phyloP scores from a whole-genome alignment of 73 alveolate genomes.

The Tetrahymena malaccensis region DNA sequence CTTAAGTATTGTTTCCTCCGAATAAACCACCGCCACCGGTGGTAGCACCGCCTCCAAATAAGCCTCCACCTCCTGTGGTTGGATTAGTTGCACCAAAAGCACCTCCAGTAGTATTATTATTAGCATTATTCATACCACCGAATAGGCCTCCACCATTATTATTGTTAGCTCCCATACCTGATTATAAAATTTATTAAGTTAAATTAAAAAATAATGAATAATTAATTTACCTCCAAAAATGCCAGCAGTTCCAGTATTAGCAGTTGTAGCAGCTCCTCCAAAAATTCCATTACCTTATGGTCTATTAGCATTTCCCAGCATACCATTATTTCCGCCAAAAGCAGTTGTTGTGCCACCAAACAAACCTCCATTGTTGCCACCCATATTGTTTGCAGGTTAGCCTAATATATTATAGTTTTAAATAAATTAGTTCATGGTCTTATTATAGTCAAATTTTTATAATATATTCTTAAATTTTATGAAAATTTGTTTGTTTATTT shows the following conservation, averaged over 20 bases:
- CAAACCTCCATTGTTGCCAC: not conserved
- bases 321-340: not conserved
- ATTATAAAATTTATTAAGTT: not conserved
- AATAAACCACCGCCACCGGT: not conserved
- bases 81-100: not conserved
- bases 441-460: too few relatives aligned
- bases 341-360: not conserved
- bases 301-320: not conserved
- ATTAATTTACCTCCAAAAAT: not conserved
- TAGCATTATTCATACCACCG: not conserved
- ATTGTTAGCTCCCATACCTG: not conserved
- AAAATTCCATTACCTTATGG: not conserved
- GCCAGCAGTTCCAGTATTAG: not conserved
- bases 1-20: not conserved
- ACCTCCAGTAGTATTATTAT: not conserved
- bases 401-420: not conserved
- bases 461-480: too few relatives aligned
- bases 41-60: not conserved
- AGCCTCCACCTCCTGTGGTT: not conserved
- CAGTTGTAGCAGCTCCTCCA: not conserved
- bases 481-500: too few relatives aligned
- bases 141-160: not conserved
- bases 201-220: not conserved
- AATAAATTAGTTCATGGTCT: not conserved
- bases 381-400: not conserved